Evolutionary conservation across 2,329 filamentous ascomycete species (phyloP), one percentile per base, ranked within the genome.

Genomic region (Colletotrichum siamense): DNA sequence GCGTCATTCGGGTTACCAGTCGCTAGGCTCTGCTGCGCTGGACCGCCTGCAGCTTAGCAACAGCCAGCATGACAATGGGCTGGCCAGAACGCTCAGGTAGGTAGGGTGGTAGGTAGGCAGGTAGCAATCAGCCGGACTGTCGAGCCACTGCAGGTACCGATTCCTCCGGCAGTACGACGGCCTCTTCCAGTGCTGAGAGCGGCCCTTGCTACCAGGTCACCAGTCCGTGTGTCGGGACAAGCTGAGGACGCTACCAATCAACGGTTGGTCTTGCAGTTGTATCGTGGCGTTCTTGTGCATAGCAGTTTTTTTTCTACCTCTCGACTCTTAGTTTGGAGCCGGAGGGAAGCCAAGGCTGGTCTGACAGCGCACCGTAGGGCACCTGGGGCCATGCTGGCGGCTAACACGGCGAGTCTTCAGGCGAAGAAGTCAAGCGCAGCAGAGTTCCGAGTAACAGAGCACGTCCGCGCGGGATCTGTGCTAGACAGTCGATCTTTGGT

Each of bases 141-240:
- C 64, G 39, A 49, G 24, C 65, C 64, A 69, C 70, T 74, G 70
- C 65, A 76, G 70, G 70, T 69, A 65, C 74, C 70, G 49, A 69
- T 73, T 72, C 55, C 69, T 69, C 73, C 69, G 73, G 69, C 69
- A 70, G n/a, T 67, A 73, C 73, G 55, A 59, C 69, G 59, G 74
- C 65, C 44, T 74, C 59, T 62, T 26, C 44, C 44, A 65, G 71
- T 49, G 49, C 64, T 52, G 36, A 74, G 71, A 65, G 34, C 57
- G 70, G 59, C 44, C 70, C 57, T 69, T 73, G 74, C 74, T n/a
- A 69, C 32, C 69, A 44, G 57, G 44, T 65, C 34, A 69, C 49
- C 64, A 69, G 73, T 76, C 59, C 59, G 65, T 73, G 73, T 69
- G 34, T 44, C 59, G 49, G 70, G 32, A 71, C 34, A 22, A 49